Evolutionary conservation across 257 asterid genomes (phyloP).

Genomic region (Leptodermis oblonga): DNA sequence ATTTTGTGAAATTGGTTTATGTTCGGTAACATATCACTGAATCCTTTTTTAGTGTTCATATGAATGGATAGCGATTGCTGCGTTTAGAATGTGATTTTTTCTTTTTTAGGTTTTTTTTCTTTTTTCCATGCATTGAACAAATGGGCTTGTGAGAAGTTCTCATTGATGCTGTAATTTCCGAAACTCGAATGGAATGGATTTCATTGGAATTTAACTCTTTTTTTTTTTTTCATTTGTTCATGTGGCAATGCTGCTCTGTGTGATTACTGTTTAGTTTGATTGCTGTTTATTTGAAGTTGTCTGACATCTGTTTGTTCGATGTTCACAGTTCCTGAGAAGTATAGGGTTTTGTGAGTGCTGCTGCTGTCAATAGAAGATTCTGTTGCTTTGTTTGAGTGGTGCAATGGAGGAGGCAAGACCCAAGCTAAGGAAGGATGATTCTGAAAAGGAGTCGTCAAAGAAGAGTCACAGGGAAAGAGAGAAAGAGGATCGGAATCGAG

Average conservation of each 20-base stretch:
- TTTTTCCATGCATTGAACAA: neutral
- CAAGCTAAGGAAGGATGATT: conserved; percentile 17
- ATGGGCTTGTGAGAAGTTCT: neutral
- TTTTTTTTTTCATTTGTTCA: too few relatives aligned
- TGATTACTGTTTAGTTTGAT: neutral
- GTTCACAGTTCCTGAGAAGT: neutral
- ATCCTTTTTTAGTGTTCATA: neutral
- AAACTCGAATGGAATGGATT: neutral
- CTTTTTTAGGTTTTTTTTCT: neutral
- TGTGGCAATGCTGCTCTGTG: neutral
- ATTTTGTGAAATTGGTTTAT: neutral
- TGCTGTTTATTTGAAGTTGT: neutral
- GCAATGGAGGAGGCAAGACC: conserved; percentile 23
- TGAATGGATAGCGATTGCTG: neutral
- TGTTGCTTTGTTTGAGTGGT: neutral
- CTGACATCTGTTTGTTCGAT: neutral
- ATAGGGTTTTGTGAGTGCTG: neutral
- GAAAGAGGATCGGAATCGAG: conserved; percentile 25
- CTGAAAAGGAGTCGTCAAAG: conserved; percentile 18
- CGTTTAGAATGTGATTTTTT: neutral
- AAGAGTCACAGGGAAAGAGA: conserved; percentile 25
- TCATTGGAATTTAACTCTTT: neutral
- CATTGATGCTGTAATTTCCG: neutral
- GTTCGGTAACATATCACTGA: neutral
- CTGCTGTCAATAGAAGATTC: neutral